These are phyloP conservation scores for Gliomastix tumulicola DNA, from an alignment of 2,329 filamentous ascomycete genomes.

Conservation along the genomic window DNA sequence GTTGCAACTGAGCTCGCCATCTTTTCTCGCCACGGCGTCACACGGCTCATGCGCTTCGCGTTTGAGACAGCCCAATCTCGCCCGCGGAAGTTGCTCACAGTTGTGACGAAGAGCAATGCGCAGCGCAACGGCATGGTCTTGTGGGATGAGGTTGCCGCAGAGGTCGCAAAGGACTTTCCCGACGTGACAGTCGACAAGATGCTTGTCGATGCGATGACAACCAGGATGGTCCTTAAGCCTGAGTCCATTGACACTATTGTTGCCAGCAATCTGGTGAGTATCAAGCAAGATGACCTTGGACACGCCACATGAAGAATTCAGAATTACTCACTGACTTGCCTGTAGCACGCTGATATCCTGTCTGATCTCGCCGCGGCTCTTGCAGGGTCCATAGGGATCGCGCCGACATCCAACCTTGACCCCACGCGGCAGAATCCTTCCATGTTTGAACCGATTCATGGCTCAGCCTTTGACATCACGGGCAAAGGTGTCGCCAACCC, in stretches of 20 bases:
- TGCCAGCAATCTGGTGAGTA: slow-evolving; percentile 45
- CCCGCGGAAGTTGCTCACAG: slow-evolving; percentile 50
- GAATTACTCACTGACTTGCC: background rate
- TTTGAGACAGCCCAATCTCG: slow-evolving; percentile 53
- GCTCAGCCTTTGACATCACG: slow-evolving; percentile 51
- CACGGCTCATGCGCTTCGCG: slow-evolving; percentile 55
- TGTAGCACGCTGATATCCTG: slow-evolving; percentile 53
- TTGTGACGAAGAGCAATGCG: slow-evolving; percentile 61
- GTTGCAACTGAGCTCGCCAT: slow-evolving; percentile 55
- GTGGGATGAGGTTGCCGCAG: slow-evolving; percentile 55
- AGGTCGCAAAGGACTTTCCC: slow-evolving; percentile 48
- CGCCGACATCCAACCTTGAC: slow-evolving; percentile 62
- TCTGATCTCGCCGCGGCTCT: slow-evolving; percentile 65
- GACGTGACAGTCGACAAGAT: slow-evolving; percentile 59
- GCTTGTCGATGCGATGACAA: slow-evolving; percentile 62
- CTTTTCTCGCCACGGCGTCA: slow-evolving; percentile 53
- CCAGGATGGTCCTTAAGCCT: slow-evolving; percentile 55
- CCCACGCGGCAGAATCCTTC: slow-evolving; percentile 45
- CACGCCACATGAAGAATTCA: slow-evolving; percentile 7
- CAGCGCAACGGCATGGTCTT: slow-evolving; percentile 62
- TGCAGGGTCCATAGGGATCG: slow-evolving; percentile 66
- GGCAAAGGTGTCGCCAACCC: slow-evolving; percentile 51
- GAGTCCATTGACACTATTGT: slow-evolving; percentile 56
- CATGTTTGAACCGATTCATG: slow-evolving; percentile 58
- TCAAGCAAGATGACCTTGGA: background rate